phyloP scores from a whole-genome alignment of 2,329 filamentous ascomycete genomes.

The Dryadomyces quercus-mongolicae region DNA sequence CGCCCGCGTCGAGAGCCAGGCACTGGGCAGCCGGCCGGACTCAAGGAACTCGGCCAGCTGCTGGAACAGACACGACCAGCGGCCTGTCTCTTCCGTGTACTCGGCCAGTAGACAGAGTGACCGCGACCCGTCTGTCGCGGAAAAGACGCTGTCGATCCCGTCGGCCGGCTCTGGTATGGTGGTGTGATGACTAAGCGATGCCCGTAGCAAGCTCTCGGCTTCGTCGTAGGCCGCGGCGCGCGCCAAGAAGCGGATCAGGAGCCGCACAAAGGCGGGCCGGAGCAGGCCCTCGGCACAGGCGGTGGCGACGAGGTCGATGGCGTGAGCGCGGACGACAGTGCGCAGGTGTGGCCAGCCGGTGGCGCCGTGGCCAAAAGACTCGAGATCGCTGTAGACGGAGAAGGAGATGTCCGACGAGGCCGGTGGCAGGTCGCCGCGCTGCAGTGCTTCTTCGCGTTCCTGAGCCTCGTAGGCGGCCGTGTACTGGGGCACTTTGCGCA shows the following conservation, averaged over 20 bases:
- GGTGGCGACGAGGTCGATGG: constrained; percentile 27
- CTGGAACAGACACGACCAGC: constrained; percentile 22
- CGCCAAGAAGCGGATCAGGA: constrained; percentile 30
- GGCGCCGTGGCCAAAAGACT: constrained; percentile 25
- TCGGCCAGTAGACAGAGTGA: constrained; percentile 15
- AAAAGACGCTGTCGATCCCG: constrained; percentile 16
- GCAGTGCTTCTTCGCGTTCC: constrained; percentile 25
- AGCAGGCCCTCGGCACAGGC: constrained; percentile 30
- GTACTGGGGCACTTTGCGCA: constrained; percentile 34
- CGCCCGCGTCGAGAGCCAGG: constrained; percentile 31
- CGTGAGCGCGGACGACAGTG: constrained; percentile 33
- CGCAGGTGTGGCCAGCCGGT: constrained; percentile 34
- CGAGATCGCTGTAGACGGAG: constrained; percentile 36
- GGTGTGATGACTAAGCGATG: constrained; percentile 13
- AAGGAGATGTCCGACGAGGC: constrained; percentile 26
- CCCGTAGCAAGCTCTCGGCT: constrained; percentile 27
- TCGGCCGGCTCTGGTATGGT: constrained; percentile 8
- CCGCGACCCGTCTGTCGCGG: constrained; percentile 13
- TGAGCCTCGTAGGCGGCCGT: constrained; percentile 31
- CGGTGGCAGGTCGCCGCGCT: constrained; percentile 22
- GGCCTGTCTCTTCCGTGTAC: constrained; percentile 20
- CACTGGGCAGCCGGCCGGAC: constrained; percentile 21
- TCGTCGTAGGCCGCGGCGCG: constrained; percentile 24
- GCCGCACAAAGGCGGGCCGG: constrained; percentile 24
- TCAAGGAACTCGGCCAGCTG: constrained; percentile 24